phyloP scores from a whole-genome alignment of 306 rosid genomes.

The Crataegus laevigata region DNA sequence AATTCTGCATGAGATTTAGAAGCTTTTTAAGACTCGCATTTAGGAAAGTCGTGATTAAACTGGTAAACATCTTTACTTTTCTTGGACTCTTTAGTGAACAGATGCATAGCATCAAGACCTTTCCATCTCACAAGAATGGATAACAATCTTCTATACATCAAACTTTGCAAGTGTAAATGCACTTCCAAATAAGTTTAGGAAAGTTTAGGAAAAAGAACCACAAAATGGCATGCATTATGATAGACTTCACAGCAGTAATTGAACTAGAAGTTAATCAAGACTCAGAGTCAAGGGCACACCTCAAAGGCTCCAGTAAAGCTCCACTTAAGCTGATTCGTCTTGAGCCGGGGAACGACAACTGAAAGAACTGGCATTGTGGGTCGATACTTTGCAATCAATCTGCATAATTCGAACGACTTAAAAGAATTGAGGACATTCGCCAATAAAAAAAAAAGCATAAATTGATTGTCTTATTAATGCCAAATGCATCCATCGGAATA shows the following conservation, averaged over 20 bases:
- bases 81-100: too few relatives aligned
- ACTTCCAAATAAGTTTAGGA: not conserved
- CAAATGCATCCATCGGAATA: not conserved
- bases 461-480: not conserved
- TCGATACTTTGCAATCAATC: conserved; percentile 87
- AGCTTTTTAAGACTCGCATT: not conserved
- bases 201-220: not conserved
- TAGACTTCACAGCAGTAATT: not conserved
- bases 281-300: conserved; percentile 40
- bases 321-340: conserved; percentile 81
- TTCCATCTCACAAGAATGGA: not conserved
- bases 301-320: conserved; percentile 95
- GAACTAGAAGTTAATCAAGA: conserved; percentile 1
- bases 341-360: conserved; percentile 74
- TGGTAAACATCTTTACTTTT: not conserved
- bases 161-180: not conserved
- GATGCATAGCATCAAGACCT: not conserved
- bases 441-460: conserved; percentile 4
- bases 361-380: conserved; percentile 96
- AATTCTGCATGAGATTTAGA: not conserved
- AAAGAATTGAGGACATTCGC: not conserved
- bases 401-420: conserved; percentile 26
- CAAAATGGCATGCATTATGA: not conserved
- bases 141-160: not conserved
- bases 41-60: not conserved